Evolutionary conservation across 768 basidiomycete species (phyloP).

Genomic region (Coprinellus micaceus): DNA sequence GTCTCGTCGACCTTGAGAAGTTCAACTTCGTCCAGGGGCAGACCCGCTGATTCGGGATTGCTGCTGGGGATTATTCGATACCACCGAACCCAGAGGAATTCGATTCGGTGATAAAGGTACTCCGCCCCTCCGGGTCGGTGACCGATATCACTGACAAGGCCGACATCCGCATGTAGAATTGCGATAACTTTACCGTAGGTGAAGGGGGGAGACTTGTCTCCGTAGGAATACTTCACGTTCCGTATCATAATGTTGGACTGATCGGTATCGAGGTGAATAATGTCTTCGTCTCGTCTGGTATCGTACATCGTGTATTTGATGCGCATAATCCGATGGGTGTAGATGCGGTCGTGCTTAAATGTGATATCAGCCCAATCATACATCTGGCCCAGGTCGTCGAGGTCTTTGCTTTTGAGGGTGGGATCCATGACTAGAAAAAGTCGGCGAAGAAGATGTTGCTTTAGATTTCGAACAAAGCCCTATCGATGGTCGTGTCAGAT

Average conservation of each 20-base stretch:
- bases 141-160: neutral
- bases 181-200: neutral
- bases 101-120: neutral
- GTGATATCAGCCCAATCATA: neutral
- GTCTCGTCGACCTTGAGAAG: neutral
- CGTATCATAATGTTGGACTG: neutral
- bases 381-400: no score
- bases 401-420: no score
- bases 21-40: neutral
- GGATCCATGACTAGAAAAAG: no score
- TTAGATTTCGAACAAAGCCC: no score
- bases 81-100: conserved; percentile 1
- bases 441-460: no score
- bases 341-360: neutral
- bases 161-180: neutral
- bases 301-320: neutral
- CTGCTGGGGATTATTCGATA: neutral
- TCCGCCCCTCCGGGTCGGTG: neutral
- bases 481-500: no score
- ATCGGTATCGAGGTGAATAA: neutral
- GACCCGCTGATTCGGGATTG: no score
- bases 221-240: neutral
- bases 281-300: neutral
- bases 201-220: neutral
- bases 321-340: neutral